phyloP scores from a whole-genome alignment of 2,329 filamentous ascomycete genomes.

The Endothia cerciana region DNA sequence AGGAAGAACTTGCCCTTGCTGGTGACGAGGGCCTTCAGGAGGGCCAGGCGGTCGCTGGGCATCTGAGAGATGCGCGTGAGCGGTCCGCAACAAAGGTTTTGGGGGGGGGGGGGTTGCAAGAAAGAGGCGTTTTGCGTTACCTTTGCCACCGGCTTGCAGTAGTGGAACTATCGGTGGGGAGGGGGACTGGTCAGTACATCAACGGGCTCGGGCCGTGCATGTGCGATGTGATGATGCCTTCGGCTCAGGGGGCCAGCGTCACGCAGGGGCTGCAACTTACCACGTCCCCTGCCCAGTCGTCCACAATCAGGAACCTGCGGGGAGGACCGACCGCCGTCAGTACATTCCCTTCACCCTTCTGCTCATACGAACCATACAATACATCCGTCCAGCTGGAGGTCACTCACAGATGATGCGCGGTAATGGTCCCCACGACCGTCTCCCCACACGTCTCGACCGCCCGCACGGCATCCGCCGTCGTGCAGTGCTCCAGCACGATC shows the following conservation, averaged over 20 bases:
- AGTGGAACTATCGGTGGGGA: conserved; percentile 56
- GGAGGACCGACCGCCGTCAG: conserved; percentile 4
- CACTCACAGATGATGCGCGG: conserved; percentile 76
- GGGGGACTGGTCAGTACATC: conserved; percentile 2
- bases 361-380: too few species aligned
- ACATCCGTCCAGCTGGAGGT: too few species aligned
- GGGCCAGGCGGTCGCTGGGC: conserved; percentile 70
- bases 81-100: neutral
- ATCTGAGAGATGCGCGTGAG: conserved; percentile 12
- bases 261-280: conserved; percentile 32
- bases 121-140: conserved; percentile 42
- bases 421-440: conserved; percentile 78
- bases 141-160: conserved; percentile 71
- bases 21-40: conserved; percentile 66
- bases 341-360: neutral
- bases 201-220: too few species aligned
- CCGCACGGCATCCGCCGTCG: conserved; percentile 78
- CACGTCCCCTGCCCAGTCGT: conserved; percentile 67
- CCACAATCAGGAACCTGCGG: conserved; percentile 65
- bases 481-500: conserved; percentile 82
- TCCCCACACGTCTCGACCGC: conserved; percentile 77
- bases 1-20: conserved; percentile 73
- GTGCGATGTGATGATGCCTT: conserved; percentile 36
- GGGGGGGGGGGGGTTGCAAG: too few species aligned
- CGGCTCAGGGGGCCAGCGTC: neutral